Evolutionary conservation across 208 protist genomes (phyloP), one percentile per base, ranked within the genome.

Genomic region (Trichomonas gallinae): DNA sequence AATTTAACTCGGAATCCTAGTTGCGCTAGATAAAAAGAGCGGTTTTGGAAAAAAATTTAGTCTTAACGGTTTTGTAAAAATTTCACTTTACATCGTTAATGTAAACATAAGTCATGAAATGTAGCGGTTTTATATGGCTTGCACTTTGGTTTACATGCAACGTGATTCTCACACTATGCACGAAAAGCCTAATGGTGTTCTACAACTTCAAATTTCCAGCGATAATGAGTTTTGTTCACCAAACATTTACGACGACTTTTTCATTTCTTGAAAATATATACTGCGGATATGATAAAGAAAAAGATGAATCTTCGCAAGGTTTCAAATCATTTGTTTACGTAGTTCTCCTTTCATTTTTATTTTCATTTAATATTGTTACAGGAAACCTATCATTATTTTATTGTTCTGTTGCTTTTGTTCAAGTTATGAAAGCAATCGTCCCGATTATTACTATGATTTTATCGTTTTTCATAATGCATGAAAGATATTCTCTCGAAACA

Each of bases 371-470:
- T 44, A 93, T 93, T 42, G n/a, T 93, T 93, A 49, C 46, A 34
- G 87, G 87, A 51, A 93, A 93, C 26, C n/a, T 23, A 38, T 93
- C 87, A 6, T 31, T 93, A 34, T 48, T 34, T 17, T 93, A 93
- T 93, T 93, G 87, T 42, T 93, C 87, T 11, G 87, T 93, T 0
- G 87, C 87, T 38, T 93, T 93, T 42, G 87, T 93, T 51, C 87
- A 93, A 93, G 44, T 93, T 51, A 42, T 93, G 17, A 34, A 44
- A 34, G 40, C 87, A 1, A 93, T 93, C 15, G 44, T 93, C 38
- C 87, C 87, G 10, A 34, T 93, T 34, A 93, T 58, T 34, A 93
- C 87, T 17, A 93, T 93, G 87, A 51, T 93, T 1, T 26, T 93
- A 8, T 93, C 87, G 21, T 13, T 48, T 23, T 49, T 58, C 17